Evolutionary conservation across 2,329 filamentous ascomycete genomes (phyloP).

Genomic region (Fusarium chaquense): DNA sequence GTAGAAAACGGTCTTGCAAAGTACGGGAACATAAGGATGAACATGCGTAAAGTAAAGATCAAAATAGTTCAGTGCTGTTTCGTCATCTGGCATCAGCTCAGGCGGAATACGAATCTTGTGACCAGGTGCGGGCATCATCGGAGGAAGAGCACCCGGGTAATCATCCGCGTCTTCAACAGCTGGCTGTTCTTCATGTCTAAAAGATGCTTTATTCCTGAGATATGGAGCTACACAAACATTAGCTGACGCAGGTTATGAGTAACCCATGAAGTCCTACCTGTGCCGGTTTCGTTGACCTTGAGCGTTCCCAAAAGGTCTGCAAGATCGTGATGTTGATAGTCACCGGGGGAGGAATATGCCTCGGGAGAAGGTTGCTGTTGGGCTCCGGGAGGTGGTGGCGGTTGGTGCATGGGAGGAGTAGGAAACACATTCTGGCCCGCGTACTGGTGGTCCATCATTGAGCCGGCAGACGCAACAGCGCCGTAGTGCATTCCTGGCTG

Average conservation of each 20-base stretch:
- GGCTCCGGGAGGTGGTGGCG: conserved; percentile 37
- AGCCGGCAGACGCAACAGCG: conserved; percentile 62
- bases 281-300: conserved; percentile 87
- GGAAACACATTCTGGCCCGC: conserved; percentile 64
- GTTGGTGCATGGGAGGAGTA: conserved; percentile 60
- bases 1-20: conserved; percentile 85
- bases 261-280: conserved; percentile 71
- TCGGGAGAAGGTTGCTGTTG: conserved; percentile 55
- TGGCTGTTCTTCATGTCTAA: conserved; percentile 68
- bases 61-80: conserved; percentile 85
- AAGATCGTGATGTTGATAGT: conserved; percentile 77
- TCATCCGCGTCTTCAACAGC: conserved; percentile 79
- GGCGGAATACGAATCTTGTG: conserved; percentile 88
- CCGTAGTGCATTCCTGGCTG: conserved; percentile 66
- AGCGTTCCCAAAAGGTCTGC: conserved; percentile 86
- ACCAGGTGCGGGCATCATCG: conserved; percentile 75
- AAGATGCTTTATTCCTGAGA: conserved; percentile 73
- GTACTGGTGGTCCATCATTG: conserved; percentile 66
- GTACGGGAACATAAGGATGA: conserved; percentile 91
- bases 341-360: conserved; percentile 70
- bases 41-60: conserved; percentile 91
- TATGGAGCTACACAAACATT: conserved; percentile 75
- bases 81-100: conserved; percentile 91
- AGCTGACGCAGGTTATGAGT: neutral
- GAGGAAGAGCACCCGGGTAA: conserved; percentile 76